Evolutionary conservation across 352 stramenopile genomes (phyloP).

Genomic region (Phytophthora brassicae): DNA sequence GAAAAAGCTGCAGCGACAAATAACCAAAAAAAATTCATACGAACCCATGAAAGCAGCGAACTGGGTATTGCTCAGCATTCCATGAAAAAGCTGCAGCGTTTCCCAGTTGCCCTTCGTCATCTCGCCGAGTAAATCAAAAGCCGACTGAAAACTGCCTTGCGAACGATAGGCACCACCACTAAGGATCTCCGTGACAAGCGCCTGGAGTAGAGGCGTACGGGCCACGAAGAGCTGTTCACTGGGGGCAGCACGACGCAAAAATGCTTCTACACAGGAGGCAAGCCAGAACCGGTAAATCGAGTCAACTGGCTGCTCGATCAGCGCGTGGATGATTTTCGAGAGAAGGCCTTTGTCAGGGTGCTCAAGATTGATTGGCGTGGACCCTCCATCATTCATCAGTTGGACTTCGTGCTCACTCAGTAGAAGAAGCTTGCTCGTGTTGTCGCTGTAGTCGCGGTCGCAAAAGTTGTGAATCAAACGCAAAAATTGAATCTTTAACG

Average conservation of each 20-base stretch:
- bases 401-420: constrained; percentile 69
- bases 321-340: constrained; percentile 88
- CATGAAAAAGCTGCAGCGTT: constrained; percentile 90
- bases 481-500: constrained; percentile 95
- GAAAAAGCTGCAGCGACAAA: constrained; percentile 77
- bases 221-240: constrained; percentile 92
- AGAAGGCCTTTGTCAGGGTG: constrained; percentile 86
- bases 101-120: constrained; percentile 94
- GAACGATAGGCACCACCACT: constrained; percentile 78
- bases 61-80: constrained; percentile 80
- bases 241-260: constrained; percentile 84
- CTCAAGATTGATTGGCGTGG: constrained; percentile 56
- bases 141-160: constrained; percentile 93
- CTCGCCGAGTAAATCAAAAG: constrained; percentile 95
- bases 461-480: constrained; percentile 96
- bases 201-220: constrained; percentile 82
- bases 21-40: constrained; percentile 16
- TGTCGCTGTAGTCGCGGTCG: constrained; percentile 91
- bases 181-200: constrained; percentile 90
- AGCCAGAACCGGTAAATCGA: constrained; percentile 97
- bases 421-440: constrained; percentile 78
- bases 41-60: constrained; percentile 91
- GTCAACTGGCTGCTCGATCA: constrained; percentile 90
- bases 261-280: constrained; percentile 95
- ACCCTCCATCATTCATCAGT: constrained; percentile 49